Percentiles rank a stretch among this genome's conserved stretches.
Evolutionary conservation across 1,284 basidiomycete genomes (phyloP).

Genomic region (Puccinia novopanici): DNA sequence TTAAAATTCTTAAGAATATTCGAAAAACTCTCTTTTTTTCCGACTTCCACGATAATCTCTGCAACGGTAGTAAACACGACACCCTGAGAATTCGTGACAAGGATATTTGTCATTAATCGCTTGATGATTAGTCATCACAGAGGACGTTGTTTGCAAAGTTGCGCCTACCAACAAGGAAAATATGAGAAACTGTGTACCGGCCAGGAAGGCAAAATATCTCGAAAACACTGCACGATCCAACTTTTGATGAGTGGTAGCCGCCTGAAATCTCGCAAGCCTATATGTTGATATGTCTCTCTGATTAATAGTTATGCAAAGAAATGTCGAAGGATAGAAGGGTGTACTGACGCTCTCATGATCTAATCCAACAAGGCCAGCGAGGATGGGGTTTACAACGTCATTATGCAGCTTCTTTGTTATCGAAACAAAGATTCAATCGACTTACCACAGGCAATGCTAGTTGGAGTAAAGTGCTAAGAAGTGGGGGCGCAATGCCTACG

Average conservation of each 20-base stretch:
- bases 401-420: constrained; percentile 53
- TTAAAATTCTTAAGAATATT: constrained; percentile 65
- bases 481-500: constrained; percentile 39
- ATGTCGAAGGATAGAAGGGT: constrained; percentile 59
- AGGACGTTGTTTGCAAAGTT: constrained; percentile 63
- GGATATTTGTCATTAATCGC: background rate
- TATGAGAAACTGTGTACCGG: constrained; percentile 83
- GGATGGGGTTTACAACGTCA: constrained; percentile 64
- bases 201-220: constrained; percentile 85
- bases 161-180: constrained; percentile 84
- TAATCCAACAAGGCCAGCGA: background rate
- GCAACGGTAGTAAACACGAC: constrained; percentile 62
- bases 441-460: constrained; percentile 42
- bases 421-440: background rate
- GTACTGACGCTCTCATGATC: constrained; percentile 50
- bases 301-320: background rate
- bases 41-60: constrained; percentile 70
- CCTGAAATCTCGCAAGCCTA: constrained; percentile 52
- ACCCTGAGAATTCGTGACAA: constrained; percentile 13
- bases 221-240: constrained; percentile 85
- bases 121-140: background rate
- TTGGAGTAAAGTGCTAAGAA: constrained; percentile 46
- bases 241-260: constrained; percentile 67
- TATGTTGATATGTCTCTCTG: background rate
- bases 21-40: constrained; percentile 68